phyloP scores from a whole-genome alignment of 805 yeast genomes.

The Candida nemodendra region DNA sequence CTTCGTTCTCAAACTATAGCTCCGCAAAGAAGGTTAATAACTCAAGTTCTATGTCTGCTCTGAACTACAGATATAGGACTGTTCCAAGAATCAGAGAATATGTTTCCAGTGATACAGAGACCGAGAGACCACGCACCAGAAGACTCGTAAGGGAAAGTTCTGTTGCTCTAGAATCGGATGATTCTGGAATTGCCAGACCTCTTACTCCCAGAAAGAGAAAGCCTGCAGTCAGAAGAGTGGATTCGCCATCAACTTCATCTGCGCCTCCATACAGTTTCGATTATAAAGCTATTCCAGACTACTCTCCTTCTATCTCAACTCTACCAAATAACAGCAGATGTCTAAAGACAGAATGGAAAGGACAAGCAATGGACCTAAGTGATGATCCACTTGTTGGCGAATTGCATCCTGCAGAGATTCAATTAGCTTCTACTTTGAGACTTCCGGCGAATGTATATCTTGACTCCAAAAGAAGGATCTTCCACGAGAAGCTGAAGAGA shows the following conservation, averaged over 20 bases:
- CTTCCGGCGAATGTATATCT: slow-evolving; percentile 83
- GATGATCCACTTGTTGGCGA: slow-evolving; percentile 68
- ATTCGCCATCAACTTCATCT: slow-evolving; percentile 30
- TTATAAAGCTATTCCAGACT: slow-evolving; percentile 77
- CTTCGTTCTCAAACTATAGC: slow-evolving; percentile 5
- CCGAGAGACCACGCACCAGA: slow-evolving; percentile 60
- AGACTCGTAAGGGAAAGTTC: slow-evolving; percentile 45
- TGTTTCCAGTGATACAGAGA: slow-evolving; percentile 33
- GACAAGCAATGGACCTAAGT: slow-evolving; percentile 90
- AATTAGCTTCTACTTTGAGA: slow-evolving; percentile 83
- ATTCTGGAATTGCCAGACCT: slow-evolving; percentile 30
- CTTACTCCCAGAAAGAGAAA: slow-evolving; percentile 39
- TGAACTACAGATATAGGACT: slow-evolving; percentile 25
- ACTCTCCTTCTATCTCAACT: slow-evolving; percentile 65
- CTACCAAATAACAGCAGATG: slow-evolving; percentile 72
- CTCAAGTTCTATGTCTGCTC: slow-evolving; percentile 10
- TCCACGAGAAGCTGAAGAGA: slow-evolving; percentile 84
- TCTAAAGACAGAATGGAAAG: slow-evolving; percentile 94
- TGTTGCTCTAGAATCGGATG: slow-evolving; percentile 31
- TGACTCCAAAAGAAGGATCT: slow-evolving; percentile 77
- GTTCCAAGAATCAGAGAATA: slow-evolving; percentile 29
- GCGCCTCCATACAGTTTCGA: slow-evolving; percentile 52
- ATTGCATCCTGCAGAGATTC: slow-evolving; percentile 89
- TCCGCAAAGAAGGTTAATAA: slow-evolving; percentile 11
- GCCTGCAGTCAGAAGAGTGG: slow-evolving; percentile 23